A percentile compares a stretch with the other conserved stretches of the same genome.
phyloP scores from a whole-genome alignment of 208 protist genomes.

The Tritrichomonas foetus region DNA sequence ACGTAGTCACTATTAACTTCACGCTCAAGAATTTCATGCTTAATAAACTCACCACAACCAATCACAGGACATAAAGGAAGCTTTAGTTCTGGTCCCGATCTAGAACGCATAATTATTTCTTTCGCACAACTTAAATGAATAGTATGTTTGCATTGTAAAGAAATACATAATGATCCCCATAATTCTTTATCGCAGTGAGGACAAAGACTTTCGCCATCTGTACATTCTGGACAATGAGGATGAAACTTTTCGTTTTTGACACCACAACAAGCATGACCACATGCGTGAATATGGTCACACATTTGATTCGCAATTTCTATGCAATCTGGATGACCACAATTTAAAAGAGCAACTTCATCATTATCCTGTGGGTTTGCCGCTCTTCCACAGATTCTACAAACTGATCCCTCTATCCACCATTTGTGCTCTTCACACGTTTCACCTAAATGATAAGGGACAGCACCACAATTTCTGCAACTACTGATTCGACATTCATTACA shows the following conservation, averaged over 20 bases:
- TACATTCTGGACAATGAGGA: background rate
- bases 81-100: background rate
- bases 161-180: background rate
- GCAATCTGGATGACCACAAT: background rate
- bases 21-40: background rate
- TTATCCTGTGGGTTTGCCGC: background rate
- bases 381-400: background rate
- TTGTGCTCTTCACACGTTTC: constrained; percentile 14
- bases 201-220: background rate
- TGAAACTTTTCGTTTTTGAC: background rate
- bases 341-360: background rate
- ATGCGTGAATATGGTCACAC: background rate
- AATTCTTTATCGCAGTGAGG: background rate
- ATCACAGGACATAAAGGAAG: background rate
- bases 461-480: background rate
- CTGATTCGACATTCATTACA: background rate
- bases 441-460: background rate
- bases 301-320: background rate
- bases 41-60: background rate
- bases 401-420: background rate
- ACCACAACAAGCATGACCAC: constrained; percentile 5
- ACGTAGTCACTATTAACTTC: background rate
- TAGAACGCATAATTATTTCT: background rate
- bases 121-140: background rate
- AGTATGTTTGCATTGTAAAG: background rate